Evolutionary conservation across 345 rosid genomes (phyloP), one percentile per base, ranked within the genome.

Genomic region (Atalantia buxifolia): DNA sequence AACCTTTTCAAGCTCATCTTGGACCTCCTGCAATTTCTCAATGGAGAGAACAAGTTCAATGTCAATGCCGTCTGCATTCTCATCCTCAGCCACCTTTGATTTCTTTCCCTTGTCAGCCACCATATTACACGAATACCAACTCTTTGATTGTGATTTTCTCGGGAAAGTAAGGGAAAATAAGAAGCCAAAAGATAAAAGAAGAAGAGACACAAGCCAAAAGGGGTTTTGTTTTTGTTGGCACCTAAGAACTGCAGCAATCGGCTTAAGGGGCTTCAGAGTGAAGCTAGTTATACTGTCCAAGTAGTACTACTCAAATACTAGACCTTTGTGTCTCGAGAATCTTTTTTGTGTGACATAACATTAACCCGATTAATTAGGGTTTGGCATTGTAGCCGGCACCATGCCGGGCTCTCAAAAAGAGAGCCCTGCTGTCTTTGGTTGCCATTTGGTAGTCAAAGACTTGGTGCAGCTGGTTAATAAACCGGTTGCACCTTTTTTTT

Each of bases 11-110:
- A 84, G 83, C 50, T 78, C 82, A 48, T 84, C 82, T 61, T 84
- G 84, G 81, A 80, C 70, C 77, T 84, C 86, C 75, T 80, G 86
- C 71, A 84, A 62, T 77, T 80, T 84, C 68, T 80, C 84, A 25
- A 78, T 63, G 50, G 84, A 84, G 69, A 78, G 71, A 8, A 84
- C 71, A 21, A 84, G 79, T 7, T 78, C 82, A 24, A 40, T 72
- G 42, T 84, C 82, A 61, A 70, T 65, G 38, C 72, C 79, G 5
- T 74, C 67, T 6, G 74, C 40, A 35, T 74, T 63, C 16, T 83
- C 79, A 24, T 61, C 60, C 69, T 62, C 86, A 42, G 45, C 63
- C 38, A 78, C 76, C 81, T 77, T 83, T 1, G 75, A 64, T 80
- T 83, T 83, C 81, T 83, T 83, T 21, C 83, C 83, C 74, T 76